Evolutionary conservation across 805 yeast genomes (phyloP).

Genomic region (Teunomyces gatunensis): DNA sequence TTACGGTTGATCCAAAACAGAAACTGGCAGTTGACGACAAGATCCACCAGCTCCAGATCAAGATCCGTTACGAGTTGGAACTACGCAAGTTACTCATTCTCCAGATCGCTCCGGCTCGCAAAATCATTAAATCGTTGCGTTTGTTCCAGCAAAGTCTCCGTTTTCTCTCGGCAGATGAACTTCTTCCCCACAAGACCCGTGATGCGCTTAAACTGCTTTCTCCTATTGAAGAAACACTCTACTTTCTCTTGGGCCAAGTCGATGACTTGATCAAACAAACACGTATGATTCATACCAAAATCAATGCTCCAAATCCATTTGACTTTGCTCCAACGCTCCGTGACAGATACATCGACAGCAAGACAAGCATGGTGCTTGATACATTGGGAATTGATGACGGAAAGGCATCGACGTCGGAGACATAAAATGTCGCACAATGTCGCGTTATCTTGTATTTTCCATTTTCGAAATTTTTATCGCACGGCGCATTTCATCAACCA

Average conservation of each 20-base stretch:
- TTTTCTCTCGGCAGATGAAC: conserved; percentile 21
- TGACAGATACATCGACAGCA: conserved; percentile 41
- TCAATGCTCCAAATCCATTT: conserved; percentile 24
- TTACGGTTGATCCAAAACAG: conserved; percentile 6
- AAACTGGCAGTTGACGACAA: conserved; percentile 24
- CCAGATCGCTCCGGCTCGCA: conserved; percentile 38
- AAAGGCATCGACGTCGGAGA: neutral
- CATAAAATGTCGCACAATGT: neutral
- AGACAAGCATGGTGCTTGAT: conserved; percentile 32
- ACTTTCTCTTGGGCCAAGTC: conserved; percentile 44
- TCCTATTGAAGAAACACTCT: conserved; percentile 48
- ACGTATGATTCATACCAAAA: conserved; percentile 22
- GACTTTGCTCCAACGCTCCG: conserved; percentile 29
- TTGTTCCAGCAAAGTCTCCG: conserved; percentile 28
- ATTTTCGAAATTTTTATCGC: neutral
- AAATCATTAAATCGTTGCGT: conserved; percentile 30
- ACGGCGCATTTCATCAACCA: neutral
- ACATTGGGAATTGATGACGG: conserved; percentile 7
- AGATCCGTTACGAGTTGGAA: conserved; percentile 43
- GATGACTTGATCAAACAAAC: conserved; percentile 33
- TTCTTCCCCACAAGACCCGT: conserved; percentile 20
- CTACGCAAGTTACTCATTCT: conserved; percentile 40
- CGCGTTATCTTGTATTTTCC: neutral
- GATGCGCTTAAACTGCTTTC: conserved; percentile 32
- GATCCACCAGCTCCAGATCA: conserved; percentile 31